Percentiles rank a stretch among this genome's conserved stretches.
phyloP scores from a whole-genome alignment of 2,329 filamentous ascomycete genomes.

The Byssoonygena ceratinophila region DNA sequence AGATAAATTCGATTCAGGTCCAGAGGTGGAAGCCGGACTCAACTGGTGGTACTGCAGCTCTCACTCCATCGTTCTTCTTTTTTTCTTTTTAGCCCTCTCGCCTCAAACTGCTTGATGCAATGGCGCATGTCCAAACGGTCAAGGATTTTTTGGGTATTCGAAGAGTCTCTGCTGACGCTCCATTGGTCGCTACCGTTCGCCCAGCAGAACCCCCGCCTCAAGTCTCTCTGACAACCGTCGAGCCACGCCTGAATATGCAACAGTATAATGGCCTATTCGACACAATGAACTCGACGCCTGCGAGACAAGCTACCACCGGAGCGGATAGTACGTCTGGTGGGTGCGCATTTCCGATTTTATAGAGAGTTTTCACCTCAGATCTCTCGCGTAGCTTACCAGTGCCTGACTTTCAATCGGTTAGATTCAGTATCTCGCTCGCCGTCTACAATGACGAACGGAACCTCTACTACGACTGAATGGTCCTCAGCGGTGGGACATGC shows the following conservation, averaged over 20 bases:
- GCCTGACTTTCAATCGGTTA: background rate
- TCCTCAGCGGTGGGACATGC: slow-evolving; percentile 42
- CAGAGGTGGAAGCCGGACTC: slow-evolving; percentile 19
- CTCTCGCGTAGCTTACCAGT: background rate
- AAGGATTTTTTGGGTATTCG: slow-evolving; percentile 9
- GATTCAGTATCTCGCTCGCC: slow-evolving; percentile 18
- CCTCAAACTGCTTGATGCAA: background rate
- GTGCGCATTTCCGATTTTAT: background rate
- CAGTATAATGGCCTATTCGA: slow-evolving; percentile 33
- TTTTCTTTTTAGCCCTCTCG: background rate
- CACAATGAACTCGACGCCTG: background rate
- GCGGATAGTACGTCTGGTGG: slow-evolving; percentile 2
- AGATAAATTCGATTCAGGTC: slow-evolving; percentile 21
- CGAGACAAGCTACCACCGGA: background rate
- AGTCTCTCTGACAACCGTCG: slow-evolving; percentile 33
- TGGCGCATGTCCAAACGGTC: slow-evolving; percentile 1
- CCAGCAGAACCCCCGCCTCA: slow-evolving; percentile 21
- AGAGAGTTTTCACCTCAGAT: background rate
- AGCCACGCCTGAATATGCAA: slow-evolving; percentile 36
- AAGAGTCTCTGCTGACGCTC: slow-evolving; percentile 12
- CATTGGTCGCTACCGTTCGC: slow-evolving; percentile 4
- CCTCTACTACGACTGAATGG: slow-evolving; percentile 33
- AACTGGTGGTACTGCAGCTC: slow-evolving; percentile 20
- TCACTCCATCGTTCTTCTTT: slow-evolving; percentile 12
- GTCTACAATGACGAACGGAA: slow-evolving; percentile 24